A percentile compares a stretch with the other conserved stretches of the same genome.
These are phyloP conservation scores for Wickerhamomyces kurtzmanii DNA, from an alignment of 805 yeast genomes.

Conservation along the genomic window DNA sequence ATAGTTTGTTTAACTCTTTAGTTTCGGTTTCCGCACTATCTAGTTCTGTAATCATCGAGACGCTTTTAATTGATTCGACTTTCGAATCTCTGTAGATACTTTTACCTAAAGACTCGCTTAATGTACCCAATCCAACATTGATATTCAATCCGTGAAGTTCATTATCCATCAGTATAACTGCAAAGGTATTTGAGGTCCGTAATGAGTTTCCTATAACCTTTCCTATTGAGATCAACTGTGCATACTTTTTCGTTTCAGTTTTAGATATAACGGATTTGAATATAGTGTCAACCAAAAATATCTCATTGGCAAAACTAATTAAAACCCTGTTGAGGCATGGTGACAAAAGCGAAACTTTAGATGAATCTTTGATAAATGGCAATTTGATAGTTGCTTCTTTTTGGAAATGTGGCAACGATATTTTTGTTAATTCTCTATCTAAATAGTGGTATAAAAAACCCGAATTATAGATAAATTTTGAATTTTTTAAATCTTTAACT, in stretches of 20 bases:
- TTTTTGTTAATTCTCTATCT: slow-evolving; percentile 6
- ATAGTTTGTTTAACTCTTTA: slow-evolving; percentile 13
- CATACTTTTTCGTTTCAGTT: slow-evolving; percentile 8
- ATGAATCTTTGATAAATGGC: slow-evolving; percentile 1
- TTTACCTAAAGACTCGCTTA: slow-evolving; percentile 64
- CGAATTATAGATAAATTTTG: slow-evolving; percentile 9
- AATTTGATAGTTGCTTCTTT: slow-evolving; percentile 5
- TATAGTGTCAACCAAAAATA: slow-evolving; percentile 26
- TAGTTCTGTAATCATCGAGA: slow-evolving; percentile 9
- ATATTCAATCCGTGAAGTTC: slow-evolving; percentile 24
- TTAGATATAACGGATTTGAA: slow-evolving; percentile 15
- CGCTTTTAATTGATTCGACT: slow-evolving; percentile 7
- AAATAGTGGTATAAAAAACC: slow-evolving; percentile 13
- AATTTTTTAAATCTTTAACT: slow-evolving; percentile 1
- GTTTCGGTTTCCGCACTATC: no score
- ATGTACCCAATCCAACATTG: slow-evolving; percentile 57
- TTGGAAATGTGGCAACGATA: slow-evolving; percentile 15
- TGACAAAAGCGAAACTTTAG: slow-evolving; percentile 10
- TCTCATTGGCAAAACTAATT: slow-evolving; percentile 12
- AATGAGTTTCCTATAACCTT: slow-evolving; percentile 3
- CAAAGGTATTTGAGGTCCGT: slow-evolving; percentile 6
- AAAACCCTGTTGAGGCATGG: slow-evolving; percentile 17
- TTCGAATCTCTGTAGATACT: slow-evolving; percentile 26
- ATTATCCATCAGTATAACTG: slow-evolving; percentile 8
- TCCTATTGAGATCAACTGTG: slow-evolving; percentile 6